Evolutionary conservation across 106 monocot genomes (phyloP).

Genomic region (Apostasia ramifera): DNA sequence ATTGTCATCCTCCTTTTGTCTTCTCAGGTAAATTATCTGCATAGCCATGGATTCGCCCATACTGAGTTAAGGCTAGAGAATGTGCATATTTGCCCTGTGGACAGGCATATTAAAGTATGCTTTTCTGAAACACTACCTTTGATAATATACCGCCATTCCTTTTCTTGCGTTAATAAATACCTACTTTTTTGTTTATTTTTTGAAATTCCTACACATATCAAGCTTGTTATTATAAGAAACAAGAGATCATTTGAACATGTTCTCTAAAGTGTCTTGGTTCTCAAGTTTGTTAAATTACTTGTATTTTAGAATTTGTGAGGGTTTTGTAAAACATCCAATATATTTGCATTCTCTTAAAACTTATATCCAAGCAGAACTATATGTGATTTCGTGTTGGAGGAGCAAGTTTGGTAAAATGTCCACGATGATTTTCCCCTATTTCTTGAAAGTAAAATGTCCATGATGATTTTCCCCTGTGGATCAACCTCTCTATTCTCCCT

Average conservation of each 20-base stretch:
- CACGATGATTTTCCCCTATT: too few species aligned
- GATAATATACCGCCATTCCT: not conserved
- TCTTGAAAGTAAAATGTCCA: too few species aligned
- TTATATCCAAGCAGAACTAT: not conserved
- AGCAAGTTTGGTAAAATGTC: too few species aligned
- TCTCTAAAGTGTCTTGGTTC: not conserved
- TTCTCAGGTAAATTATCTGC: conserved; percentile 92
- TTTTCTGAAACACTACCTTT: not conserved
- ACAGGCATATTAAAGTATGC: conserved; percentile 92
- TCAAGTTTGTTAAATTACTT: too few species aligned
- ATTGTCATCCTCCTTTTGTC: not conserved
- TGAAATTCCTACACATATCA: not conserved
- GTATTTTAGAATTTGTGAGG: not conserved
- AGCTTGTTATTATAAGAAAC: not conserved
- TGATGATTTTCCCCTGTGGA: too few species aligned
- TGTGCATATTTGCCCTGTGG: conserved; percentile 93
- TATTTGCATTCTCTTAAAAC: not conserved
- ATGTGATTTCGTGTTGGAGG: too few species aligned
- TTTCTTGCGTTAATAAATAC: not conserved
- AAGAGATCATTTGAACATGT: not conserved
- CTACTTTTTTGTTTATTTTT: not conserved
- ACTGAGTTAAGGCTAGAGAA: conserved; percentile 90
- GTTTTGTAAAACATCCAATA: not conserved
- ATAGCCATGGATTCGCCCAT: conserved; percentile 92
- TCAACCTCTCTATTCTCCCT: too few species aligned